A percentile compares a stretch with the other conserved stretches of the same genome.
These are phyloP conservation scores for Aspergillus ostianus DNA, from an alignment of 495 filamentous ascomycete genomes.

Conservation along the genomic window DNA sequence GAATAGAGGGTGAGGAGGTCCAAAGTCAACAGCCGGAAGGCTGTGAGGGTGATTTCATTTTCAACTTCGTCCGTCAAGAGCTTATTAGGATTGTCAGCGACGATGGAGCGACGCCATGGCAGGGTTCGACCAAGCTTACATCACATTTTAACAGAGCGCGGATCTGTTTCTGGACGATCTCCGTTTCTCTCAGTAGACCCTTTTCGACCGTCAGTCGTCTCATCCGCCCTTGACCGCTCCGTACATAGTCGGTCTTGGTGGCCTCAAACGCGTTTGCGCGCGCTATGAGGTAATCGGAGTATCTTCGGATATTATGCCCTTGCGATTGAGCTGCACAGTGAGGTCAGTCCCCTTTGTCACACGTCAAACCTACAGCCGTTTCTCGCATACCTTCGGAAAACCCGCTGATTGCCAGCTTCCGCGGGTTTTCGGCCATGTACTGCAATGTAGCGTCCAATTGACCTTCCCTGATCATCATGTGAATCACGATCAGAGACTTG, in stretches of 20 bases:
- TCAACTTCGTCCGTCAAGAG: constrained; percentile 85
- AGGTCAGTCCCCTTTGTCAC: constrained; percentile 15
- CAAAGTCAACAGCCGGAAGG: constrained; percentile 89
- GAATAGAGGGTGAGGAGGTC: constrained; percentile 91
- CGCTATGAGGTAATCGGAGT: constrained; percentile 80
- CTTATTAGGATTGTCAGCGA: constrained; percentile 47
- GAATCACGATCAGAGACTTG: constrained; percentile 92
- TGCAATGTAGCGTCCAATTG: constrained; percentile 83
- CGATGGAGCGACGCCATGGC: background rate
- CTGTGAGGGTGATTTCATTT: constrained; percentile 94
- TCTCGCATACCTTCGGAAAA: constrained; percentile 81
- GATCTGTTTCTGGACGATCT: constrained; percentile 87
- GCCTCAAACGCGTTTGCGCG: constrained; percentile 79
- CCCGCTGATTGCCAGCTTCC: constrained; percentile 79
- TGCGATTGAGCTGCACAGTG: constrained; percentile 73
- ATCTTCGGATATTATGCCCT: constrained; percentile 90
- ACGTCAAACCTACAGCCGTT: background rate
- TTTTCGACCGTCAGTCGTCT: constrained; percentile 90
- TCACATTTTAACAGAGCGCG: constrained; percentile 83
- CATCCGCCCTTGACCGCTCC: constrained; percentile 75
- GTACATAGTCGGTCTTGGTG: constrained; percentile 86
- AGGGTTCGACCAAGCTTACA: constrained; percentile 48
- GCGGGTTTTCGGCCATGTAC: constrained; percentile 80
- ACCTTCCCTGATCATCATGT: constrained; percentile 96
- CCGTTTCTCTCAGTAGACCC: constrained; percentile 87